phyloP scores from a whole-genome alignment of 2,329 filamentous ascomycete species.

The Cladophialophora carrionii region DNA sequence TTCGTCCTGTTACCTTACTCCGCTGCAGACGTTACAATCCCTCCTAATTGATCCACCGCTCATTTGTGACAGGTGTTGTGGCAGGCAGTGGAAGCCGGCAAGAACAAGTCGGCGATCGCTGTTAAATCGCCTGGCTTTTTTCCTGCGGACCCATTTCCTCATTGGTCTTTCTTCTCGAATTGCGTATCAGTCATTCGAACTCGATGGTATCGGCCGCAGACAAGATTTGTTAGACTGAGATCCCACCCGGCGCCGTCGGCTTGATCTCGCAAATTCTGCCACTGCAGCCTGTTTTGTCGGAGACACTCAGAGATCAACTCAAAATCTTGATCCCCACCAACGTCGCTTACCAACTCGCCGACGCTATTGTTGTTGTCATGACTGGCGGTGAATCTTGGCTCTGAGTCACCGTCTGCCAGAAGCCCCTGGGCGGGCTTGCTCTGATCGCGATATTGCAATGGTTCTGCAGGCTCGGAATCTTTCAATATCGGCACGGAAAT shows the following conservation, averaged over 20 bases:
- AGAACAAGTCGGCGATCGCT: background rate
- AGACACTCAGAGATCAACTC: conserved; percentile 28
- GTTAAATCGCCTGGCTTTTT: background rate
- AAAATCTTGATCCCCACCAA: background rate
- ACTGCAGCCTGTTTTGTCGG: conserved; percentile 20
- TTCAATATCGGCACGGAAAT: conserved; percentile 12
- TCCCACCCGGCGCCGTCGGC: conserved; percentile 34
- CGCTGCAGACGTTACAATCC: conserved; percentile 15
- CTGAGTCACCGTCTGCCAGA: background rate
- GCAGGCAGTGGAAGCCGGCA: background rate
- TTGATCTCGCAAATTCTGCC: conserved; percentile 23
- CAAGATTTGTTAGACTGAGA: conserved; percentile 30
- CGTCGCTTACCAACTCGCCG: background rate
- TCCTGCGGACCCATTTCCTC: conserved; percentile 9
- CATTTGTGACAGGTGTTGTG: background rate
- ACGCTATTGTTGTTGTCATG: conserved; percentile 5
- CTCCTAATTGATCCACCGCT: conserved; percentile 10
- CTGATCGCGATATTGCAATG: background rate
- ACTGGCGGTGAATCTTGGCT: background rate
- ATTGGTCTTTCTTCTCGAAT: conserved; percentile 30
- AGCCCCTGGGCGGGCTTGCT: background rate
- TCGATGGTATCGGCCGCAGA: conserved; percentile 24
- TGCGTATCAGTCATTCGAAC: conserved; percentile 13
- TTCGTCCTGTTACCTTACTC: conserved; percentile 19
- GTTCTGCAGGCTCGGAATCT: conserved; percentile 35